A percentile compares a stretch with the other conserved stretches of the same genome.
phyloP scores from a whole-genome alignment of 164 flowering plant genomes.

The Warburgia ugandensis region DNA sequence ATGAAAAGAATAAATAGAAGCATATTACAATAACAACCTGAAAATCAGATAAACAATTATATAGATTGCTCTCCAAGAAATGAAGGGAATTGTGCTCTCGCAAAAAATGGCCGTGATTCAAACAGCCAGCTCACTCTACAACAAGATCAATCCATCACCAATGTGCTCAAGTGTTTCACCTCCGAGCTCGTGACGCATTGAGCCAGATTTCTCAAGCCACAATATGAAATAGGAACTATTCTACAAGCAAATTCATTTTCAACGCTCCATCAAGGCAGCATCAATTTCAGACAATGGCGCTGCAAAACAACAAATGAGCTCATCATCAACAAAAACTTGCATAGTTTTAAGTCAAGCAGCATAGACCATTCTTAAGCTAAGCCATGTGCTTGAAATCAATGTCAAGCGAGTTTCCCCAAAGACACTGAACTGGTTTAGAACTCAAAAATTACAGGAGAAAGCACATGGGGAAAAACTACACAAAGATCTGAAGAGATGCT shows the following conservation, averaged over 20 bases:
- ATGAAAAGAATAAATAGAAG: conserved; percentile 7
- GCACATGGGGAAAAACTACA: neutral
- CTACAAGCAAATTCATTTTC: conserved; percentile 10
- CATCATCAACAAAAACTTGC: neutral
- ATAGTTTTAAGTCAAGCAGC: neutral
- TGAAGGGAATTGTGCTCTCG: too few species aligned
- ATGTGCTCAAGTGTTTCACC: neutral
- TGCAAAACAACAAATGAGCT: conserved; percentile 24
- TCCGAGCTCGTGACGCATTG: neutral
- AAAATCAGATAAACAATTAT: neutral
- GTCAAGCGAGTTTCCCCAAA: neutral
- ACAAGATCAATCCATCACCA: neutral
- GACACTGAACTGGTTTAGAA: neutral
- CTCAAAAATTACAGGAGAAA: neutral
- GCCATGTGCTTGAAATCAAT: too few species aligned
- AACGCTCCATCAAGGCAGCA: conserved; percentile 71
- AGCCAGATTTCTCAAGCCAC: neutral
- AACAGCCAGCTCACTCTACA: conserved; percentile 3
- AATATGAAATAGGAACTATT: neutral
- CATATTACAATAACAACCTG: conserved; percentile 1
- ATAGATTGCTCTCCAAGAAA: neutral
- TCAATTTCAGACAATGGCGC: conserved; percentile 83
- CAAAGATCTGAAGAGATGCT: neutral
- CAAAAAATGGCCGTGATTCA: too few species aligned
- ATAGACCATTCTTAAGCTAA: too few species aligned